These are phyloP conservation scores for Jaltomata sinuosa DNA, from an alignment of 257 asterid genomes.

Conservation along the genomic window DNA sequence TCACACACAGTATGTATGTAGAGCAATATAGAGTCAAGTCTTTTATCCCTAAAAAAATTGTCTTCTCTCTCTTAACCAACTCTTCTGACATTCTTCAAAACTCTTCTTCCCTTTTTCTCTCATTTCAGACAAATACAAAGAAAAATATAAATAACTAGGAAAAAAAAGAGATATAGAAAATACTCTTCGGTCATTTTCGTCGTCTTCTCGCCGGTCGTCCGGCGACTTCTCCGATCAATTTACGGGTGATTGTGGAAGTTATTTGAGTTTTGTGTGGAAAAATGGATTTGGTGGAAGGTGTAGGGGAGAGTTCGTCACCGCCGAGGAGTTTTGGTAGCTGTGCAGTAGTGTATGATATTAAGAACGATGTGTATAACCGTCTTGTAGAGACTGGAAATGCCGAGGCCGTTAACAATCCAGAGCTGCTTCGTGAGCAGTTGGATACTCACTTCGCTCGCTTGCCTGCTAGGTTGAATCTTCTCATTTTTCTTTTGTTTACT, in stretches of 20 bases:
- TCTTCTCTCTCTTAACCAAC: not conserved
- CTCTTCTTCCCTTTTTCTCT: constrained; percentile 4
- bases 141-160: not conserved
- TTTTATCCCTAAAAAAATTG: not conserved
- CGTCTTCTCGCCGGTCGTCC: not conserved
- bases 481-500: no score
- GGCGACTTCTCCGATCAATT: constrained; percentile 8
- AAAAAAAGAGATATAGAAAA: not conserved
- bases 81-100: constrained; percentile 12
- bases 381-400: constrained; percentile 53
- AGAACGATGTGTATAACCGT: constrained; percentile 65
- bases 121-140: not conserved
- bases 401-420: constrained; percentile 54
- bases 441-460: constrained; percentile 83
- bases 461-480: constrained; percentile 57
- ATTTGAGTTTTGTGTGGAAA: not conserved
- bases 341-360: constrained; percentile 40
- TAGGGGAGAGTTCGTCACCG: constrained; percentile 93
- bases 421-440: constrained; percentile 53
- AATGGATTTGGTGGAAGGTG: constrained; percentile 85
- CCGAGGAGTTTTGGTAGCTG: constrained; percentile 63
- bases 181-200: not conserved
- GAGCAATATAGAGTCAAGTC: not conserved
- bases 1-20: not conserved
- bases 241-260: constrained; percentile 14